Evolutionary conservation across 2,329 filamentous ascomycete species (phyloP).

Genomic region (Seiridium cupressi): DNA sequence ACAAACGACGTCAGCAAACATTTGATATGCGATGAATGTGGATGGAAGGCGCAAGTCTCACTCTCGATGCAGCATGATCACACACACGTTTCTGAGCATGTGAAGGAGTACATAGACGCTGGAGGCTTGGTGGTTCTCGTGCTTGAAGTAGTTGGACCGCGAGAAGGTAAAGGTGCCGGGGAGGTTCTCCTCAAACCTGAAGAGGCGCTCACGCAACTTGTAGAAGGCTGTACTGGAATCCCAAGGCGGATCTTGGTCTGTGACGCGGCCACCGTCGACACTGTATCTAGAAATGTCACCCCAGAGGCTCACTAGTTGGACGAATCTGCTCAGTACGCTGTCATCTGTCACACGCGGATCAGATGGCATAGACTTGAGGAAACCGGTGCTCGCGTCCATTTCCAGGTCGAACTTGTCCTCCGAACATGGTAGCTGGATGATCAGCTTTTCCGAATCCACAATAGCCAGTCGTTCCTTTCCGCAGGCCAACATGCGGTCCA

Average conservation of each 20-base stretch:
- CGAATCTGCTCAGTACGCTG: conserved; percentile 50
- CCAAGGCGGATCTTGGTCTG: conserved; percentile 58
- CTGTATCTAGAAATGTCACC: conserved; percentile 57
- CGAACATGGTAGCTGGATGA: conserved; percentile 66
- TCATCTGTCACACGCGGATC: conserved; percentile 31
- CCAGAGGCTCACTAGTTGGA: conserved; percentile 59
- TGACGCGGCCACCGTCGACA: conserved; percentile 49
- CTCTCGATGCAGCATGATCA: conserved; percentile 67
- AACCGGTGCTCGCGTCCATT: conserved; percentile 53
- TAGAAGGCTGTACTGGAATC: conserved; percentile 52
- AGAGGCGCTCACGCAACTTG: conserved; percentile 48
- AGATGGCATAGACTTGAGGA: conserved; percentile 31
- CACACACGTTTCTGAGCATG: conserved; percentile 62
- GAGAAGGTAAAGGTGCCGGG: conserved; percentile 58
- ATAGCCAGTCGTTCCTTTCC: conserved; percentile 61
- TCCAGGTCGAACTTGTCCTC: conserved; percentile 64
- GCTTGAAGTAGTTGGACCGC: conserved; percentile 60
- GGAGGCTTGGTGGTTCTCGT: conserved; percentile 62
- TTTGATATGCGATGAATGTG: not conserved
- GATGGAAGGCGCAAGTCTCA: conserved; percentile 25
- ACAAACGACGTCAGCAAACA: not conserved
- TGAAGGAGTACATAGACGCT: conserved; percentile 67
- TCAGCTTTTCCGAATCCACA: conserved; percentile 57
- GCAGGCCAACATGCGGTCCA: conserved; percentile 68
- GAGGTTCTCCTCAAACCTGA: conserved; percentile 50